These are phyloP conservation scores for Boechera stricta DNA, from an alignment of 345 rosid species.

Conservation along the genomic window DNA sequence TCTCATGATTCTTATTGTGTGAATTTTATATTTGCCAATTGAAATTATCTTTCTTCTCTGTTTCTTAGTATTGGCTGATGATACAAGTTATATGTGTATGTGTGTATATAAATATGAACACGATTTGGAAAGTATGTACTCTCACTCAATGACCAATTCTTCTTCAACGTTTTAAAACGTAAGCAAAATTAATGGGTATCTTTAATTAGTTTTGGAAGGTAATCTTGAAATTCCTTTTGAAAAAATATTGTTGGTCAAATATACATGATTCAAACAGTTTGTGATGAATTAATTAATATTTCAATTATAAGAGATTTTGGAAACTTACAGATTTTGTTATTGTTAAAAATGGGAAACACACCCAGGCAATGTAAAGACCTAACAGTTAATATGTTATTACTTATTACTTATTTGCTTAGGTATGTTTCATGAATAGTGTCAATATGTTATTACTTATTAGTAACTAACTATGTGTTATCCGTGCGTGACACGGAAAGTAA, in stretches of 20 bases:
- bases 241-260: background rate
- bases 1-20: conserved; percentile 25
- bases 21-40: background rate
- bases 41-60: background rate
- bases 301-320: background rate
- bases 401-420: background rate
- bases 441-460: background rate
- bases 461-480: background rate
- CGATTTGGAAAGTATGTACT: background rate
- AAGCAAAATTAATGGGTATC: background rate
- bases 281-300: background rate
- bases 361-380: background rate
- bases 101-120: background rate
- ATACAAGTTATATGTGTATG: background rate
- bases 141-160: conserved; percentile 6
- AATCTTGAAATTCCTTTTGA: conserved; percentile 1
- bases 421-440: background rate
- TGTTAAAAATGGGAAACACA: background rate
- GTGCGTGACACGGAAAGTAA: no score
- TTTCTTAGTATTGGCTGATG: background rate
- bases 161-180: background rate
- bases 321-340: background rate
- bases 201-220: conserved; percentile 10
- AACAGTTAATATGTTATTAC: background rate
- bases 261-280: background rate